Evolutionary conservation across 768 basidiomycete genomes (phyloP).

Genomic region (Leucocoprinus birnbaumii): DNA sequence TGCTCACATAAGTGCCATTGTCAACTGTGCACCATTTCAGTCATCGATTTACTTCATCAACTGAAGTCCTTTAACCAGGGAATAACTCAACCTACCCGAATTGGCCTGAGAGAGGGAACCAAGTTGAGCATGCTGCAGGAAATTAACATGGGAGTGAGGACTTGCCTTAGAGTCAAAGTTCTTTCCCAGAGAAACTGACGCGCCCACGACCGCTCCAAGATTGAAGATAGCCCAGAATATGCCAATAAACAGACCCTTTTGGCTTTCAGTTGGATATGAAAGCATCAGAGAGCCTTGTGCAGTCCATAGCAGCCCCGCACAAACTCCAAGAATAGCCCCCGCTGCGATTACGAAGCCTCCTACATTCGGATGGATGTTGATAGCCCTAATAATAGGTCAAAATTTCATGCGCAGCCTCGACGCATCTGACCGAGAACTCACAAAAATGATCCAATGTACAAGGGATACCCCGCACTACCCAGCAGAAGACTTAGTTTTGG

Average conservation of each 20-base stretch:
- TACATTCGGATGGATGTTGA: constrained; percentile 64
- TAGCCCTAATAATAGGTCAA: constrained; percentile 36
- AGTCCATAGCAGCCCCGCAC: constrained; percentile 72
- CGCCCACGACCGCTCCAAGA: constrained; percentile 74
- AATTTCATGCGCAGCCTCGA: neutral
- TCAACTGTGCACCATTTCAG: constrained; percentile 36
- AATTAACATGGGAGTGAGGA: constrained; percentile 8
- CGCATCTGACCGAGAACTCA: constrained; percentile 29
- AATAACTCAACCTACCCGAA: constrained; percentile 27
- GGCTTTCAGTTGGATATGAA: constrained; percentile 73
- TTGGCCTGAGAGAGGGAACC: constrained; percentile 23
- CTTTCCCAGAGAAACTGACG: constrained; percentile 67
- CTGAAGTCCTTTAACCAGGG: neutral
- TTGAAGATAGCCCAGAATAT: constrained; percentile 87
- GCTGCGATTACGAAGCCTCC: constrained; percentile 64
- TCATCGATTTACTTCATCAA: neutral
- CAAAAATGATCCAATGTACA: constrained; percentile 75
- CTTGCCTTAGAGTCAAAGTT: constrained; percentile 63
- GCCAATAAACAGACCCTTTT: constrained; percentile 74
- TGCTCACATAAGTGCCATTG: constrained; percentile 71
- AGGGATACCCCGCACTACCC: constrained; percentile 70
- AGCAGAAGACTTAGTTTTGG: constrained; percentile 66
- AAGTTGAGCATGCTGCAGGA: neutral
- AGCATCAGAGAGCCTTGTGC: constrained; percentile 84
- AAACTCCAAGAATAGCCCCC: constrained; percentile 73